Percentiles rank a stretch among this genome's conserved stretches.
These are phyloP conservation scores for Calonectria montana DNA, from an alignment of 2,329 filamentous ascomycete genomes.

Conservation along the genomic window DNA sequence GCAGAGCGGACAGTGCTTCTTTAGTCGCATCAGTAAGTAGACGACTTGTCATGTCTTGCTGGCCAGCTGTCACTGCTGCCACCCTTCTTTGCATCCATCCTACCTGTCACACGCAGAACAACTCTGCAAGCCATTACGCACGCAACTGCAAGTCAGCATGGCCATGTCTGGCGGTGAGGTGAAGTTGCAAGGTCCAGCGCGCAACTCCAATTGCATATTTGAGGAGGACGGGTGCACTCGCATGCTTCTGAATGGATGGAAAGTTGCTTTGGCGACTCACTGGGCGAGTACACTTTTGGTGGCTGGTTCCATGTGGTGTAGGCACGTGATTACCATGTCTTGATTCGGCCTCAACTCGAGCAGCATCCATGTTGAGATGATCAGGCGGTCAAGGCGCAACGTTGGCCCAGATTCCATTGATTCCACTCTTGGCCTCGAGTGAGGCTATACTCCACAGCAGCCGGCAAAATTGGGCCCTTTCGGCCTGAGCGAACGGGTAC, in stretches of 20 bases:
- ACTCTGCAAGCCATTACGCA: constrained; percentile 5
- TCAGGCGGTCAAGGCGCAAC: constrained; percentile 2
- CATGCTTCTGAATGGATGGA: neutral
- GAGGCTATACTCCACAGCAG: neutral
- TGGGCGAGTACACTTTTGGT: neutral
- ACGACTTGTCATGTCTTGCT: neutral
- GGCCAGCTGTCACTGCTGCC: constrained; percentile 4
- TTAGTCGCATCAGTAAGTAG: neutral
- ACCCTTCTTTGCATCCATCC: neutral
- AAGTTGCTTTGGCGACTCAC: neutral
- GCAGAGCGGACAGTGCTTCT: neutral
- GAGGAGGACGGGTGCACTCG: neutral
- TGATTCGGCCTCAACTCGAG: neutral
- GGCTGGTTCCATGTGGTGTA: neutral
- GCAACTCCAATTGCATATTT: neutral
- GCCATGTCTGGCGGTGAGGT: neutral
- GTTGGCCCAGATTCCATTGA: neutral
- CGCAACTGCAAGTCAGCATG: neutral
- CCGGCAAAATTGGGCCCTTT: neutral
- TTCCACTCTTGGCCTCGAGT: neutral
- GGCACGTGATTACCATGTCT: neutral
- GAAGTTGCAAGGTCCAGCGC: neutral
- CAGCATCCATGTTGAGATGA: neutral
- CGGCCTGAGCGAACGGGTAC: neutral
- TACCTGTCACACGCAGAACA: constrained; percentile 4